phyloP scores from a whole-genome alignment of 768 basidiomycete genomes.

The Stropharia rugosoannulata region DNA sequence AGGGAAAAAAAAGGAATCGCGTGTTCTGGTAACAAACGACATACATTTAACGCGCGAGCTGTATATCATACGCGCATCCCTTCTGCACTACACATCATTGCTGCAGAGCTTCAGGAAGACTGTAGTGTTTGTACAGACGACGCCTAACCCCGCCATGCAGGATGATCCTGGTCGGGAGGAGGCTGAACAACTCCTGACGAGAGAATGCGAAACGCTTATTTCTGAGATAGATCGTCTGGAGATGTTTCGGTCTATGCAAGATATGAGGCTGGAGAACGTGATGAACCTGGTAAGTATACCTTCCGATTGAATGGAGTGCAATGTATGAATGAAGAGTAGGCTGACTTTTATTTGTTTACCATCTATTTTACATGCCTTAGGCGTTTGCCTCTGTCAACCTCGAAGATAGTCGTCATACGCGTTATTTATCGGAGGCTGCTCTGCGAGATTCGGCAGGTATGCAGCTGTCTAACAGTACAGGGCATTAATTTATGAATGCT shows the following conservation, averaged over 20 bases:
- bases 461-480: background rate
- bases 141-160: conserved; percentile 50
- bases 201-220: conserved; percentile 46
- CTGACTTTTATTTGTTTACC: background rate
- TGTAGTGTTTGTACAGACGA: conserved; percentile 43
- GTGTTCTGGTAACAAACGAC: conserved; percentile 18
- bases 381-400: conserved; percentile 46
- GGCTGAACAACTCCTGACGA: conserved; percentile 31
- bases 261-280: conserved; percentile 44
- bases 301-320: background rate
- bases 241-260: conserved; percentile 39
- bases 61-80: conserved; percentile 53
- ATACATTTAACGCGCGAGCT: conserved; percentile 45
- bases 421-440: conserved; percentile 33
- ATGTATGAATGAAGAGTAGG: background rate
- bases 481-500: background rate
- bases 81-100: conserved; percentile 52
- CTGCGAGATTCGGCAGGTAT: conserved; percentile 28
- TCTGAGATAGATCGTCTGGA: conserved; percentile 52
- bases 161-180: conserved; percentile 17
- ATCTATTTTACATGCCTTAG: conserved; percentile 21
- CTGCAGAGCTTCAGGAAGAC: conserved; percentile 50
- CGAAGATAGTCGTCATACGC: conserved; percentile 40
- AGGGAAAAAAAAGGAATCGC: conserved; percentile 11
- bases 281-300: conserved; percentile 37